These are phyloP conservation scores for Elaeis guineensis DNA, from an alignment of 176 grass and related monocot species.

Conservation along the genomic window DNA sequence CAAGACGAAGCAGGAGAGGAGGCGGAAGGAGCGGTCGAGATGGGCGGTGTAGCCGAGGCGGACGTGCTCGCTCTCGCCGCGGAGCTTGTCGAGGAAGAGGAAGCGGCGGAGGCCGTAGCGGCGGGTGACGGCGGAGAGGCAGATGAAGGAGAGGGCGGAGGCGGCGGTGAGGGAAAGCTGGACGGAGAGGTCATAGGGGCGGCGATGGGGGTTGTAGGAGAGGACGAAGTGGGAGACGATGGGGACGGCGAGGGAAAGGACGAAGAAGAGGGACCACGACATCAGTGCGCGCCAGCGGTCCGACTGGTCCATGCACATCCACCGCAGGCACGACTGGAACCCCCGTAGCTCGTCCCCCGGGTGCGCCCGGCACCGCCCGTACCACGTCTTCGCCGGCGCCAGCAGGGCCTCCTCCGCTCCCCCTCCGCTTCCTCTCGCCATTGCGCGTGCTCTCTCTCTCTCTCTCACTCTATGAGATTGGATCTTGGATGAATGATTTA, in stretches of 20 bases:
- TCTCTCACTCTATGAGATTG: too few relatives aligned
- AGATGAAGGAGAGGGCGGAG: constrained; percentile 44
- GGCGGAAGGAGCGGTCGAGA: constrained; percentile 66
- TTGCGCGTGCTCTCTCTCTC: too few relatives aligned
- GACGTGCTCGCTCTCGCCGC: constrained; percentile 48
- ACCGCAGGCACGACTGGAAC: constrained; percentile 58
- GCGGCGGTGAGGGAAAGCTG: constrained; percentile 67
- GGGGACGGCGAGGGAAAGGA: constrained; percentile 17
- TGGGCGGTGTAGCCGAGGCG: constrained; percentile 40
- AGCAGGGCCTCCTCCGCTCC: not conserved
- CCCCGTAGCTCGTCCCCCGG: constrained; percentile 64
- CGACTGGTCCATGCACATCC: constrained; percentile 89
- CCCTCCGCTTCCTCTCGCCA: too few relatives aligned
- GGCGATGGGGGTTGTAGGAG: constrained; percentile 29
- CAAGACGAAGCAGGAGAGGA: constrained; percentile 59
- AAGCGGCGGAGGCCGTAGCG: constrained; percentile 65
- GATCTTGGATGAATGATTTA: too few relatives aligned
- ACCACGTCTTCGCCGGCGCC: not conserved
- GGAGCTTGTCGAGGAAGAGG: constrained; percentile 80
- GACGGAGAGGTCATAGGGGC: constrained; percentile 48
- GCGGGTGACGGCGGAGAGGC: constrained; percentile 53
- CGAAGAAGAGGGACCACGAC: constrained; percentile 51
- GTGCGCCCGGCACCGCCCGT: constrained; percentile 10
- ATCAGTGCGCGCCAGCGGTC: constrained; percentile 10
- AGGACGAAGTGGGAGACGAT: constrained; percentile 56